Base-by-base conservation (phyloP, 108 stramenopile species). In the Cyclotella cryptica region DNA sequence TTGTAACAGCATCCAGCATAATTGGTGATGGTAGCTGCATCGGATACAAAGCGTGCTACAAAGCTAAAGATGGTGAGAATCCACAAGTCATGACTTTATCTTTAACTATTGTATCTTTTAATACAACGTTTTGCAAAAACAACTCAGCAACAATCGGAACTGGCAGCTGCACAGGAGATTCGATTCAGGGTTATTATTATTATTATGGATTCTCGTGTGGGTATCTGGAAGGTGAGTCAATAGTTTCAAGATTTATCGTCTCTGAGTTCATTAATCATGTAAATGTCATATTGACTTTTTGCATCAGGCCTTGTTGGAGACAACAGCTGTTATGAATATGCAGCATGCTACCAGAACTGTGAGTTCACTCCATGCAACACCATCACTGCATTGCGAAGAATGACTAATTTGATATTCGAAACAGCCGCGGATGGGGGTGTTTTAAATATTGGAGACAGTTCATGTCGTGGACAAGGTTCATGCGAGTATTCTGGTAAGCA, bases 111-210 rank as follows among this genome's bases (percentile, higher is more conserved):
- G 13, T n/a, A 5, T 40, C 15, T 9, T 39, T 15, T 30, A 40
- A n/a, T 3, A 8, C 35, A 35, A 15, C n/a, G 13, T 40, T 40
- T 62, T 17, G 24, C n/a, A n/a, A n/a, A n/a, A 62, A 35, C 39
- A 11, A 40, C 4, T 51, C 30, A 62, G 60, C 60, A 19, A 40
- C 7, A 40, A 62, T 62, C 39, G 60, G 60, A 62, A 30, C 3
- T 6, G 35, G 35, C 14, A 24, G 22, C 35, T 62, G 60, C 60
- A 35, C 35, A 35, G 60, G 60, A 13, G 60, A 62, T 39, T 41
- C 30, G 60, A 9, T 40, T 62, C 35, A 40, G 24, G 60, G 60
- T n/a, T n/a, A n/a, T n/a, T n/a, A n/a, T n/a, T n/a, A n/a, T n/a
- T n/a, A 14, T 35, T 35, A 35, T 35, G 35, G 6, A 6, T 35